These are phyloP conservation scores for Penicillium psychrosexuale DNA, from an alignment of 2,329 filamentous ascomycete species.

Conservation along the genomic window DNA sequence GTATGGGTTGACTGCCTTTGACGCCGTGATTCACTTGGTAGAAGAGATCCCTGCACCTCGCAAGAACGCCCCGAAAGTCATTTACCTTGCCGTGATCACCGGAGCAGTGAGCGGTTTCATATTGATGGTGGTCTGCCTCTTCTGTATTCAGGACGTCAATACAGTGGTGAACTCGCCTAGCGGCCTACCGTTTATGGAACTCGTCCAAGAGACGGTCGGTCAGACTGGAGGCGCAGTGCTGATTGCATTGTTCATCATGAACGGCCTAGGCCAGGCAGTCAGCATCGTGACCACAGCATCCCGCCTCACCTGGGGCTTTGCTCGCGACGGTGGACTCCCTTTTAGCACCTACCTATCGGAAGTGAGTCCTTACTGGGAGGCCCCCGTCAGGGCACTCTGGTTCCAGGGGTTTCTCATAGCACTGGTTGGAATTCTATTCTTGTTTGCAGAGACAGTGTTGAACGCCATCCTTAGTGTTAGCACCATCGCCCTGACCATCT, in stretches of 20 bases:
- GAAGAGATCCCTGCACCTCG: conserved; percentile 55
- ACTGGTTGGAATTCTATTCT: conserved; percentile 53
- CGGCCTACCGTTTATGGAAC: conserved; percentile 50
- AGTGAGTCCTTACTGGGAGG: conserved; percentile 50
- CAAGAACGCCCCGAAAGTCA: conserved; percentile 51
- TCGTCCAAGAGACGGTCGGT: conserved; percentile 41
- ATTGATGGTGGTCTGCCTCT: conserved; percentile 53
- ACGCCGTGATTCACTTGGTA: conserved; percentile 57
- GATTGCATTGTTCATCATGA: conserved; percentile 55
- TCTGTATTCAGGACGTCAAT: conserved; percentile 49
- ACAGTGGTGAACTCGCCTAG: conserved; percentile 34
- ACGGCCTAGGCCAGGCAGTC: conserved; percentile 53
- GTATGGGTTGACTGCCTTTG: conserved; percentile 56
- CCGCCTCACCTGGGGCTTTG: conserved; percentile 54
- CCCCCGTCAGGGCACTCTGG: conserved; percentile 53
- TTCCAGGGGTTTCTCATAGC: conserved; percentile 48
- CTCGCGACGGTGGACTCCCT: conserved; percentile 49
- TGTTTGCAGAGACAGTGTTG: conserved; percentile 53
- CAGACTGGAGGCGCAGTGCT: conserved; percentile 45
- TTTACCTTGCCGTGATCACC: conserved; percentile 51
- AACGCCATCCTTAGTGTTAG: conserved; percentile 55
- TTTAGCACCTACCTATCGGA: conserved; percentile 46
- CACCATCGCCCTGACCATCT: conserved; percentile 56
- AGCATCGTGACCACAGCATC: conserved; percentile 52
- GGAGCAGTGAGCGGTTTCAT: conserved; percentile 49